A percentile compares a stretch with the other conserved stretches of the same genome.
These are phyloP conservation scores for Linnemannia zychae DNA, from an alignment of 192 early-diverging fungal genomes.

Conservation along the genomic window DNA sequence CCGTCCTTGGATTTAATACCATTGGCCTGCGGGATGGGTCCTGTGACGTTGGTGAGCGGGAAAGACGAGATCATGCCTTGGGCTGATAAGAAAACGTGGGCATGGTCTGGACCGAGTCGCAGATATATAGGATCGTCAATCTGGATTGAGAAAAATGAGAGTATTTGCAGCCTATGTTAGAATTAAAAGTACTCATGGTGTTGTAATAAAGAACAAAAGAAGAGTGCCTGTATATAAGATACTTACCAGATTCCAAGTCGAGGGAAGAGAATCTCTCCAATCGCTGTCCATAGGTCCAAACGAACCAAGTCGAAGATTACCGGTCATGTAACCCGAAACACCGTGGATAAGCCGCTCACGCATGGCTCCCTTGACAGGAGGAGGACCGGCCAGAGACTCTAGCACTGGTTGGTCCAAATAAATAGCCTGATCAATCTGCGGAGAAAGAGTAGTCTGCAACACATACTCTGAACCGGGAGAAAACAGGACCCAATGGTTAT, in stretches of 20 bases:
- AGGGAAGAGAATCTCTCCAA: background rate
- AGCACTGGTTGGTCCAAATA: background rate
- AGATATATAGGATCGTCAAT: background rate
- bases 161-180: no score
- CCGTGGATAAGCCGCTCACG: background rate
- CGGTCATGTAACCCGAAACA: background rate
- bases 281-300: background rate
- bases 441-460: no score
- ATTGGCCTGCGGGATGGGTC: background rate
- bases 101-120: background rate
- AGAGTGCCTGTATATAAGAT: background rate
- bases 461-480: no score
- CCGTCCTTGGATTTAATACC: background rate
- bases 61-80: background rate
- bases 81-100: background rate
- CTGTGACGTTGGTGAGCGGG: background rate
- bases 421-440: background rate
- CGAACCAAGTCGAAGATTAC: background rate
- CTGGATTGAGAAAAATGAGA: background rate
- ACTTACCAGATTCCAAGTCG: background rate
- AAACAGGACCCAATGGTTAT: no score
- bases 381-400: background rate
- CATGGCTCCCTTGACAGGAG: background rate
- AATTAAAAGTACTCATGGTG: background rate
- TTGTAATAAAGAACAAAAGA: background rate